phyloP scores from a whole-genome alignment of 2,329 filamentous ascomycete genomes.

The Zymoseptoria brevis region DNA sequence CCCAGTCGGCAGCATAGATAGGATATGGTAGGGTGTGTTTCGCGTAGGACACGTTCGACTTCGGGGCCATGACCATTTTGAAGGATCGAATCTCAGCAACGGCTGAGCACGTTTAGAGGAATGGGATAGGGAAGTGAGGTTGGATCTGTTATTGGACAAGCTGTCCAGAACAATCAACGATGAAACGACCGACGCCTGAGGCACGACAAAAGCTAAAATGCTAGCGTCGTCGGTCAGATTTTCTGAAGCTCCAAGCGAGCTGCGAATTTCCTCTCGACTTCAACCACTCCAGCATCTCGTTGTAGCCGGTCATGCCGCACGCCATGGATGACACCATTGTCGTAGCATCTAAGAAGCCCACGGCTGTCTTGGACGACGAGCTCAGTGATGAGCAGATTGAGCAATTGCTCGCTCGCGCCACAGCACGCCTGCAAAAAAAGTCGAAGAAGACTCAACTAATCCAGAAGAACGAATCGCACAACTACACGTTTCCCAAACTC shows the following conservation, averaged over 20 bases:
- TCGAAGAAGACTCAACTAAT: slow-evolving; percentile 22
- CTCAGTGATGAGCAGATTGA: slow-evolving; percentile 58
- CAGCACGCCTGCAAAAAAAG: slow-evolving; percentile 47
- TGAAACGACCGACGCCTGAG: not conserved
- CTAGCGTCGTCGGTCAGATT: not conserved
- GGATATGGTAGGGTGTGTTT: slow-evolving; percentile 70
- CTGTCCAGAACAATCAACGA: not conserved
- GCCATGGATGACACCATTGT: not conserved
- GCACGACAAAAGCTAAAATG: not conserved
- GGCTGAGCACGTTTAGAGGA: not conserved
- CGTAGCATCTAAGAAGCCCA: not conserved
- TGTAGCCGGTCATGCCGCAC: not conserved
- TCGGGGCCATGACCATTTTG: slow-evolving; percentile 10
- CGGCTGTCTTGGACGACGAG: slow-evolving; percentile 23
- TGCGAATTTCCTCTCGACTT: not conserved
- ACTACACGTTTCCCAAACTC: slow-evolving; percentile 45
- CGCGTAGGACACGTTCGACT: slow-evolving; percentile 37
- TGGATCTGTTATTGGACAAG: not conserved
- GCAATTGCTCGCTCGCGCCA: slow-evolving; percentile 55
- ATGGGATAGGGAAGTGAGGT: not conserved
- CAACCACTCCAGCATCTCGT: not conserved
- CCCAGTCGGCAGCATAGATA: slow-evolving; percentile 80
- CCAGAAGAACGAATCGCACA: slow-evolving; percentile 14
- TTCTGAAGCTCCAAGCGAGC: not conserved
- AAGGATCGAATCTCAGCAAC: not conserved